These are phyloP conservation scores for Lithospermum erythrorhizon DNA, from an alignment of 257 asterid species.

Conservation along the genomic window DNA sequence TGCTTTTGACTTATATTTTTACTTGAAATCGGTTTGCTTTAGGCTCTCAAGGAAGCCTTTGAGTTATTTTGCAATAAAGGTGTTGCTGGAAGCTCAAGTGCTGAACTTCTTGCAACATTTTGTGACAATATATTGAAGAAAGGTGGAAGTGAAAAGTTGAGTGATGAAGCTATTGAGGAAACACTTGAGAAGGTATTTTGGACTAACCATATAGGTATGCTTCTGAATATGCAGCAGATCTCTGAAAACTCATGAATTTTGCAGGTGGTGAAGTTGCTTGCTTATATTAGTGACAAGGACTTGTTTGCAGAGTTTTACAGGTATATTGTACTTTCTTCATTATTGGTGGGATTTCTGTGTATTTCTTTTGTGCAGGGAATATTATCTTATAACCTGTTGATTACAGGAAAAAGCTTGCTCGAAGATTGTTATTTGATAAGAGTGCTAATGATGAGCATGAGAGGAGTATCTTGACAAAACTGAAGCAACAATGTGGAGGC, in stretches of 20 bases:
- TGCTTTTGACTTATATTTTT: not conserved
- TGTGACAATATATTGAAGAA: slow-evolving; percentile 96
- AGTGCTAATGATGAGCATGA: slow-evolving; percentile 99
- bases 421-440: slow-evolving; percentile 88
- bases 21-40: slow-evolving; percentile 8
- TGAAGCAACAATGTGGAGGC: slow-evolving; percentile 99
- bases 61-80: slow-evolving; percentile 97
- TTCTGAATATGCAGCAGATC: slow-evolving; percentile 6
- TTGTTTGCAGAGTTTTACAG: slow-evolving; percentile 96
- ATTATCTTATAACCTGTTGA: slow-evolving; percentile 4
- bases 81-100: slow-evolving; percentile 96
- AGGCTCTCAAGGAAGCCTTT: slow-evolving; percentile 99
- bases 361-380: slow-evolving; percentile 4
- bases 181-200: slow-evolving; percentile 77
- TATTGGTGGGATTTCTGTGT: slow-evolving; percentile 5
- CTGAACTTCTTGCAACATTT: slow-evolving; percentile 94
- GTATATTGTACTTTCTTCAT: slow-evolving; percentile 24
- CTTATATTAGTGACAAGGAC: slow-evolving; percentile 95
- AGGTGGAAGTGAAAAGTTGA: slow-evolving; percentile 96
- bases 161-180: slow-evolving; percentile 98
- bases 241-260: slow-evolving; percentile 13
- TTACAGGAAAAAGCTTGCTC: slow-evolving; percentile 90
- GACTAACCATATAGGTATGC: not conserved
- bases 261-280: slow-evolving; percentile 93
- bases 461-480: slow-evolving; percentile 85